Evolutionary conservation across 2,329 filamentous ascomycete genomes (phyloP), one percentile per base, ranked within the genome.

Genomic region (Magnaporthiopsis incrustans): DNA sequence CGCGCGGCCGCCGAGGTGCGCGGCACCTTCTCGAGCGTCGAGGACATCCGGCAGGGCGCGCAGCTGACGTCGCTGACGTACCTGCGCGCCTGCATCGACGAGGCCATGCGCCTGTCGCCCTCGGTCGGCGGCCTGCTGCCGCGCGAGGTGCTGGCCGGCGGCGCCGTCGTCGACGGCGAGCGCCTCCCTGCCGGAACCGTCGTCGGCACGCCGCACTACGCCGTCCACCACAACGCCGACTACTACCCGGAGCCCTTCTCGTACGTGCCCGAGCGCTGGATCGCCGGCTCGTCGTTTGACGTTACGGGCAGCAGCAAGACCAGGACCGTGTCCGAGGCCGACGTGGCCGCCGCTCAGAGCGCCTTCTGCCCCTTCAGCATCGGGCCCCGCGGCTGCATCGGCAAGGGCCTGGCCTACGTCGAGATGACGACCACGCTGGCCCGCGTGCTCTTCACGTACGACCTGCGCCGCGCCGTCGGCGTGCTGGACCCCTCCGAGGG

Each of bases 301-400:
- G 6, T 44, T 4, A 12, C 38, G 18, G 27, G 27, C 11, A 73
- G 70, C 58, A 70, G 68, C 72, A 80, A 73, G 71, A 65, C 62
- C 22, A 65, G 63, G 22, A 73, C 72, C 35, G 79, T 80, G 0
- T 81, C 76, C 6, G 80, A 82, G 65, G 78, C 80, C 1, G 82
- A 85, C 63, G 76, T 85, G 1, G 77, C 79, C 3, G 71, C 78
- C 6, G 88, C 89, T 2, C 83, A 88, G 62, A 81, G 80, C 44
- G 90, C 90, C 0, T 94, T 90, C 75, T 91, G 88, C 67, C 89
- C 91, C 1, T 92, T 92, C 69, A 87, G 83, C 59, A 78, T 90
- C 66, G 89, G 89, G 0, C 85, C 88, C 0, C 77, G 89, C 14
- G 87, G 87, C 2, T 92, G 89, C 71, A 89, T 91, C 64, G 89